Evolutionary conservation across 495 filamentous ascomycete genomes (phyloP), one percentile per base, ranked within the genome.

Genomic region (Tuber calosporum): DNA sequence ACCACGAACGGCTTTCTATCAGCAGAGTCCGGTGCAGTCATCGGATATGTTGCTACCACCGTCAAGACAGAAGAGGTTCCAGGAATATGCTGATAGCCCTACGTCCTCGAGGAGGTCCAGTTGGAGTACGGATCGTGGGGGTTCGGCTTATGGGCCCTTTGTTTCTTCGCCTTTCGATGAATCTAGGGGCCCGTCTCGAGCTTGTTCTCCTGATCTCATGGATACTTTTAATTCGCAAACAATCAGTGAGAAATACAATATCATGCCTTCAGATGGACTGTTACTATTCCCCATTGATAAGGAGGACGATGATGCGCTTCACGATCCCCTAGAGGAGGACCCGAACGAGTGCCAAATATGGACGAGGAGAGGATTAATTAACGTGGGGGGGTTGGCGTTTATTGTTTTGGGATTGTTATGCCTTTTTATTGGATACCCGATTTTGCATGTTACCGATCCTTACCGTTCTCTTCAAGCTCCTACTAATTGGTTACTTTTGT

Each of bases 231-330:
- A 91, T 77, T 92, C 90, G 5, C 90, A 93, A 82, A 92, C 91
- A 6, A 91, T 92, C 2, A 89, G 89, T 19, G 89, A 92, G 75
- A 93, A 93, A 79, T 93, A 90, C 79, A 92, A 91, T 77, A 92
- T 93, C 69, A 86, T 89, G 82, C 91, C 91, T 3, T 90, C 89
- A 9, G 67, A 70, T 48, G 90, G 89, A 0, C 81, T 93, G 73
- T 79, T 93, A 39, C 81, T 93, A 34, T 92, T 90, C 79, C 91
- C 90, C 2, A 87, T 91, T 77, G 90, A 93, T 80, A 89, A 91
- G 38, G 91, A 93, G 82, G 91, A 92, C 77, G 91, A 93, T 81
- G 91, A 93, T 79, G 90, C 86, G 74, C 74, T 93, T 77, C 91
- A 93, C 79, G 91, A 92, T 76, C 91, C 91, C 15, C 87, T 90